Evolutionary conservation across 257 asterid genomes (phyloP).

Genomic region (Schizonepeta tenuifolia): DNA sequence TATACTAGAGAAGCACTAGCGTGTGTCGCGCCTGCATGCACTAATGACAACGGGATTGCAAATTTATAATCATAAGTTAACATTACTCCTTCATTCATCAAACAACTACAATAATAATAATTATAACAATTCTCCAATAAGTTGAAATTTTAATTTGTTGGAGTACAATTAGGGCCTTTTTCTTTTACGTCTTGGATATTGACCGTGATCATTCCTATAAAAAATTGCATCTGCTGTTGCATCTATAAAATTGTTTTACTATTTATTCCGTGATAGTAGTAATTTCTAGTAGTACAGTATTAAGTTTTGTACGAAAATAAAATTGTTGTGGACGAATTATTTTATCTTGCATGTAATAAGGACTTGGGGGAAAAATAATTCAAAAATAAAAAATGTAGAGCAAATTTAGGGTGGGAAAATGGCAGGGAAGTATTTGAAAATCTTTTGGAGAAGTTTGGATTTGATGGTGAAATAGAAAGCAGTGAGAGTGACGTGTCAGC

Average conservation of each 20-base stretch:
- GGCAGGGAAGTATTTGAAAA: slow-evolving; percentile 16
- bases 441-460: slow-evolving; percentile 6
- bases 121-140: no score
- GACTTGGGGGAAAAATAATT: background rate
- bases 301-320: background rate
- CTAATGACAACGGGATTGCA: slow-evolving; percentile 2
- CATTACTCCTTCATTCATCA: background rate
- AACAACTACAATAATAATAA: no score
- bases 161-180: no score
- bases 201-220: no score
- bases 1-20: slow-evolving; percentile 11
- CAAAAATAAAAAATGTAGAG: background rate
- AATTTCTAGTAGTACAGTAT: no score
- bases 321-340: background rate
- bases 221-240: no score
- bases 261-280: no score
- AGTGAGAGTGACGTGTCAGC: slow-evolving; percentile 39
- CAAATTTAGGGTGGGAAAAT: slow-evolving; percentile 18
- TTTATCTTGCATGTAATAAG: background rate
- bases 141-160: no score
- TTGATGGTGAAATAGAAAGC: slow-evolving; percentile 38
- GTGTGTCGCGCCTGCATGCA: slow-evolving; percentile 37
- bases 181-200: no score
- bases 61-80: background rate
- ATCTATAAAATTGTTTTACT: no score